Base-by-base conservation (phyloP, 257 asterid species). In the Primulina eburnea region DNA sequence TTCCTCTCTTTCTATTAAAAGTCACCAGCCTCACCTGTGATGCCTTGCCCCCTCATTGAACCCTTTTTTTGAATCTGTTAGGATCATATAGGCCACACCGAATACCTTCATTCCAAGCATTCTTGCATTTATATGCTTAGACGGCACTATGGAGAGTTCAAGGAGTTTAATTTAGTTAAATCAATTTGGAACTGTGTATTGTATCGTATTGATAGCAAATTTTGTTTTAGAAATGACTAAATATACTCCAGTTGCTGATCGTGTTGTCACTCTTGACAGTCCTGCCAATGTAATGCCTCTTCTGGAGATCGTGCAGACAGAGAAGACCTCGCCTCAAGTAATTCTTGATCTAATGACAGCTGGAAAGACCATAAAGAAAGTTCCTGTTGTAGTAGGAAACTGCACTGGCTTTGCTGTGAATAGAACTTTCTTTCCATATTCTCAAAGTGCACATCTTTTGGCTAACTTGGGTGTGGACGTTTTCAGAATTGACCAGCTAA, bases 221-320 rank as follows among this genome's bases (percentile, higher is more conserved):
- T 76, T 69, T 74, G 9, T 68, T 50, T 63, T 34, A 28, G 34
- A 18, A 34, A 10, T 66, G 50, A 21, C 57, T 40, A 73, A 68
- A 50, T 62, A 62, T 32, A 29, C 68, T 62, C 65, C 55, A 3
- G 5, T 37, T 76, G 67, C 78, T 84, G 62, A 81, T 59, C 74
- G 56, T 70, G 37, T 69, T 75, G 18, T 75, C 66, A 43, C 50
- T 77, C 73, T 77, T 77, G 72, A 74, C 90, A 94, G 99, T 78
- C 99, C 99, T 77, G 99, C 99, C 53, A 98, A 94, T 20, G 78
- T 94, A 72, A 94, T 94, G 99, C 95, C 98, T 75, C 96, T 94
- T 61, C 74, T 94, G 87, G 99, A 94, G 87, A 85, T 94, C 55
- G 83, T 94, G 34, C 89, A 95, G 83, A 89, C 99, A 1, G 83